A percentile compares a stretch with the other conserved stretches of the same genome.
These are phyloP conservation scores for Aspergillus kassunensis DNA, from an alignment of 495 filamentous ascomycete genomes.

Conservation along the genomic window DNA sequence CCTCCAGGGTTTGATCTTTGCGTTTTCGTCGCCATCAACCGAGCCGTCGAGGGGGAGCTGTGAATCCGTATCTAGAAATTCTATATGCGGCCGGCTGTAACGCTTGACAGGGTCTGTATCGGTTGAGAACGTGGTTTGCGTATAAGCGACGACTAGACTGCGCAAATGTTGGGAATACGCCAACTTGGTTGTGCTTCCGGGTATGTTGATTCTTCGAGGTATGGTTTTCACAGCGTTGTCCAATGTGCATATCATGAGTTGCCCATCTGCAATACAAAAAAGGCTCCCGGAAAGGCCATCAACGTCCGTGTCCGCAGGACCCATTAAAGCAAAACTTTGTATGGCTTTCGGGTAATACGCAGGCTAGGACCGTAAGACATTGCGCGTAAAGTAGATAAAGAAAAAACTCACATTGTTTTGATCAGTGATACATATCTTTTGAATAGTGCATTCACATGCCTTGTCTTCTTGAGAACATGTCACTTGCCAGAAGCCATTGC, in stretches of 20 bases:
- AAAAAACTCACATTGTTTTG: constrained; percentile 38
- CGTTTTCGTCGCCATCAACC: not conserved
- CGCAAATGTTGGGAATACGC: constrained; percentile 38
- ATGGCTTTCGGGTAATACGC: constrained; percentile 37
- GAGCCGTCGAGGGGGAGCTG: constrained; percentile 22
- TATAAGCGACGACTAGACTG: constrained; percentile 42
- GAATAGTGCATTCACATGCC: constrained; percentile 24
- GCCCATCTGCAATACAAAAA: constrained; percentile 41
- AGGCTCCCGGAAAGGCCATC: constrained; percentile 26
- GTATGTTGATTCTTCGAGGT: constrained; percentile 39
- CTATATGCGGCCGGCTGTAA: constrained; percentile 32
- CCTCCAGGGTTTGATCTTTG: constrained; percentile 24
- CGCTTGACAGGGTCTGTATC: constrained; percentile 23
- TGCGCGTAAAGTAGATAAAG: not conserved
- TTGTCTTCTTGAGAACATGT: constrained; percentile 22
- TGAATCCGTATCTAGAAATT: constrained; percentile 40
- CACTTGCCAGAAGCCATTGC: constrained; percentile 39
- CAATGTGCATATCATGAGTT: constrained; percentile 39
- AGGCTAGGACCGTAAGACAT: constrained; percentile 27
- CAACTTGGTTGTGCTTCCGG: constrained; percentile 40
- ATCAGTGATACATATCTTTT: constrained; percentile 43
- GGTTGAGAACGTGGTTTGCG: constrained; percentile 20
- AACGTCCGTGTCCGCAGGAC: constrained; percentile 8
- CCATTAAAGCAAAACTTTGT: constrained; percentile 30
- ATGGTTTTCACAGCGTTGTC: constrained; percentile 32